Evolutionary conservation across 805 yeast genomes (phyloP), one percentile per base, ranked within the genome.

Genomic region (Debaryomyces tyrocola): DNA sequence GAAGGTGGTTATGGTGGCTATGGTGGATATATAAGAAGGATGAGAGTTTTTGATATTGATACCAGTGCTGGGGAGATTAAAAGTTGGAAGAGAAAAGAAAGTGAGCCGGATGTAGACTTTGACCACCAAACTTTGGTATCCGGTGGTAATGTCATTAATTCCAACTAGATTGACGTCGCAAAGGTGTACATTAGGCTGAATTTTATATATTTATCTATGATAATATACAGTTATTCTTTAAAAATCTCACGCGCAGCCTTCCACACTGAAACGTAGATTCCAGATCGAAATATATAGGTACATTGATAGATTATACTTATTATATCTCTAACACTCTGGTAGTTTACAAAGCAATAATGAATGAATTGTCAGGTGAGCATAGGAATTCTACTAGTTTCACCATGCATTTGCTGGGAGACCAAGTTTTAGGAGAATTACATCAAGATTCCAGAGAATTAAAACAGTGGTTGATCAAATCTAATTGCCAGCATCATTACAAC

Each of bases 1-100:
- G 95, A 89, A 67, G 99, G 98, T 34, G 98, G 97, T 0, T 94
- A 94, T 61, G 97, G 86, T 7, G 97, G 97, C 0, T 90, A 90
- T 57, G 92, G 90, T 1, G 92, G 91, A 1, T 88, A 85, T 28
- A 74, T 85, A n/a, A 79, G 99, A 56, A 76, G 97, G 45, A 58
- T 90, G 38, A 74, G 99, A 41, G 56, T 85, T 0, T 92, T 75
- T 60, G 90, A 87, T 36, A 56, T 91, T 10, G 84, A 90, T 60
- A 60, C 79, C 1, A 57, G 64, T 6, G 59, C 62, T 0, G 74
- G 77, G 1, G 67, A 68, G 15, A 79, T 85, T 27, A 63, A 59
- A 33, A 79, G 90, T 2, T 89, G 95, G 90, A 90, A 91, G 64
- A 67, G 94, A 48, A 61, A 83, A 14, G 85, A 86, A 56, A 74